Conservation (phyloP, 83 land plant species). For the Thuja plicata region DNA sequence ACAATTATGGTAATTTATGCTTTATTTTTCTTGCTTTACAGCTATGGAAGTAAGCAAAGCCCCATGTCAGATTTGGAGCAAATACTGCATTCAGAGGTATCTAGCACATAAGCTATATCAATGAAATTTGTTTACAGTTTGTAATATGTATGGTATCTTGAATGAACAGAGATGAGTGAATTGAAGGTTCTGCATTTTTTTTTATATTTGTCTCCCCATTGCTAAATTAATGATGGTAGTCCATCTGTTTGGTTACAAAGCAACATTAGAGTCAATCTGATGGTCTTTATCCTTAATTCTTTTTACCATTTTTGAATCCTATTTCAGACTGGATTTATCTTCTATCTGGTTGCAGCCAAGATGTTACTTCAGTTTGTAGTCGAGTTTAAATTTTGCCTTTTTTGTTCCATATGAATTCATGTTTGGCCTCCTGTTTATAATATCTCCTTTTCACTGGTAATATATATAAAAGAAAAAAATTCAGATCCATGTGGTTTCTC, state of each 20-base stretch:
- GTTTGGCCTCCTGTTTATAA: background rate
- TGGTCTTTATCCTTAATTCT: background rate
- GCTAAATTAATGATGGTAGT: background rate
- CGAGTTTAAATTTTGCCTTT: background rate
- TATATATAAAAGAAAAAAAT: background rate
- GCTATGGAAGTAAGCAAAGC: slow-evolving; percentile 81
- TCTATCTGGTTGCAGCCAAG: background rate
- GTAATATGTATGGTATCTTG: background rate
- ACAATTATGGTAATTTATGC: background rate
- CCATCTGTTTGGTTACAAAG: background rate
- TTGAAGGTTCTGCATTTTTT: background rate
- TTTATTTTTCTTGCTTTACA: slow-evolving; percentile 33
- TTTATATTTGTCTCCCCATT: background rate
- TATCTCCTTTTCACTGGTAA: background rate
- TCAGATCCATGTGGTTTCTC: background rate
- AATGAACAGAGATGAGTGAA: background rate
- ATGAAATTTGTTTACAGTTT: background rate
- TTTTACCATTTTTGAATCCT: background rate
- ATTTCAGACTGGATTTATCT: background rate
- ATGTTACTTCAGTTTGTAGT: background rate
- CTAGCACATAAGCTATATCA: background rate
- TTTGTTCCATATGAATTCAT: background rate
- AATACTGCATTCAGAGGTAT: slow-evolving; percentile 56
- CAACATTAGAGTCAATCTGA: background rate
- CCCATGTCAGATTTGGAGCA: slow-evolving; percentile 64